A percentile compares a stretch with the other conserved stretches of the same genome.
Conservation (phyloP, 2,329 filamentous ascomycete genomes). For the Exophiala oligosperma region DNA sequence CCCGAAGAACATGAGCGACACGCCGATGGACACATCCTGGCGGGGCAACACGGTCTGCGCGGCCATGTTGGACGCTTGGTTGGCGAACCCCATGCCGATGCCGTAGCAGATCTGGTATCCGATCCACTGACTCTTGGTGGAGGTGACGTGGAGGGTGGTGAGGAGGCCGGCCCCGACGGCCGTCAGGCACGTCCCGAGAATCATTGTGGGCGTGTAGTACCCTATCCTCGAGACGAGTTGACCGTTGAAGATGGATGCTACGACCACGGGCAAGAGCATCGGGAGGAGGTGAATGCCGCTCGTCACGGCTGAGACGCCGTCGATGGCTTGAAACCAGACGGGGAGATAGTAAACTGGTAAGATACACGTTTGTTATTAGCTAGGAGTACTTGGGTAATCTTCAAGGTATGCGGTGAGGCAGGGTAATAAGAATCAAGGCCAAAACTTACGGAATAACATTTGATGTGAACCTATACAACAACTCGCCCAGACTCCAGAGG, state of each 20-base stretch:
- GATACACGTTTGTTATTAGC: neutral
- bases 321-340: conserved; percentile 30
- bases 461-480: conserved; percentile 7
- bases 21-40: conserved; percentile 26
- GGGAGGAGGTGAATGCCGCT: conserved; percentile 27
- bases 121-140: conserved; percentile 29
- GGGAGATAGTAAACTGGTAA: conserved; percentile 3
- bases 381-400: neutral
- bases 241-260: conserved; percentile 17
- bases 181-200: conserved; percentile 29
- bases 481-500: conserved; percentile 5
- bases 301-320: conserved; percentile 27
- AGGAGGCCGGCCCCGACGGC: conserved; percentile 31
- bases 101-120: conserved; percentile 34
- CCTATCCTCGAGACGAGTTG: conserved; percentile 28
- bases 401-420: neutral
- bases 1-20: conserved; percentile 20
- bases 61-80: conserved; percentile 26
- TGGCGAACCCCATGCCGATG: conserved; percentile 30
- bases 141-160: conserved; percentile 6
- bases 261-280: conserved; percentile 10
- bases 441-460: conserved; percentile 1
- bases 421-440: too few species aligned
- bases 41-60: conserved; percentile 27
- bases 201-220: conserved; percentile 37